Evolutionary conservation across 2,329 filamentous ascomycete species (phyloP), one percentile per base, ranked within the genome.

Genomic region (Colletotrichum sidae): DNA sequence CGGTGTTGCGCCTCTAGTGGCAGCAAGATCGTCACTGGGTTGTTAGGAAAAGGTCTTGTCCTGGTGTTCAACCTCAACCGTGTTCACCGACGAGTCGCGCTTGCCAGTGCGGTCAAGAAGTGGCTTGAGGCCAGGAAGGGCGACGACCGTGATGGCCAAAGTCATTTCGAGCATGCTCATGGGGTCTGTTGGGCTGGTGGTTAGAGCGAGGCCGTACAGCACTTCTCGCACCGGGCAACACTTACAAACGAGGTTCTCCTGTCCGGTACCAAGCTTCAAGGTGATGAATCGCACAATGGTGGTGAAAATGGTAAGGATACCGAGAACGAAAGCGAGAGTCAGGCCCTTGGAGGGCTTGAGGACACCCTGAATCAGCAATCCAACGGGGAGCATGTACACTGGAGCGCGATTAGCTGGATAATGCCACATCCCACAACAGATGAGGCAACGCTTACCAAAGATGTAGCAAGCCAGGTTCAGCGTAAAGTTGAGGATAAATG

Each of bases 401-500:
- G 35, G 1, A 11, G 7, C 0, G 9, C 3, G 44, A 17, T 8
- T 15, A 46, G 44, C 15, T 44, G 15, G 41, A 6, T 4, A 3
- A 44, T 8, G 5, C 41, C 41, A 6, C 11, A n/a, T 5, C 15
- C 1, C 13, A 15, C 10, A 34, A 5, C 2, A 34, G 2, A 10
- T 15, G 17, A 7, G 10, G 11, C 8, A 2, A 56, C 69, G 39
- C 44, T 46, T 67, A 76, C 75, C 74, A 33, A 70, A 71, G 17
- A 77, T 55, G 35, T 77, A 77, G 17, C 73, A 76, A 2, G 75
- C 71, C 55, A 77, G 35, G 57, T 77, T 77, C 15, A 77, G 60
- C 0, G 75, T 72, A 15, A 77, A 77, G 60, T 77, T 77, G 46
- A 76, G 70, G 50, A 77, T 76, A 49, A 77, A 77, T 1, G 75